These are phyloP conservation scores for Sporothrix euskadiensis DNA, from an alignment of 2,329 filamentous ascomycete species.

Conservation along the genomic window DNA sequence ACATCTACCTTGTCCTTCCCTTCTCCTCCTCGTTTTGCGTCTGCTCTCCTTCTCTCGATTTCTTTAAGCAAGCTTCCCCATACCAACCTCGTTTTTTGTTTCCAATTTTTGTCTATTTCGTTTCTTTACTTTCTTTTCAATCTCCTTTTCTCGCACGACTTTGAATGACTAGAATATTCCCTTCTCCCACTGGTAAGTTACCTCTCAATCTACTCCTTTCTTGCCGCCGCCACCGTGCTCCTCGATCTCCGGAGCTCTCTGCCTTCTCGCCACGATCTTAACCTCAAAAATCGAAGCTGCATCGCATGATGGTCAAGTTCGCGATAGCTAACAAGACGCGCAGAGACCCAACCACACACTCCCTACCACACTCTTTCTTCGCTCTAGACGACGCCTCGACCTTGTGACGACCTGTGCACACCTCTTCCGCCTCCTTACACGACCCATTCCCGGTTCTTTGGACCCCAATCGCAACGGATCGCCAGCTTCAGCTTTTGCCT, in stretches of 20 bases:
- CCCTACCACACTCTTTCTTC: background rate
- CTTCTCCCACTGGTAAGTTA: constrained; percentile 16
- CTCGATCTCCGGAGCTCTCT: background rate
- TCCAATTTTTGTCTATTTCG: constrained; percentile 3
- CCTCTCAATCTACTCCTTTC: background rate
- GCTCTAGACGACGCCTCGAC: background rate
- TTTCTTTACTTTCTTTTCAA: constrained; percentile 3
- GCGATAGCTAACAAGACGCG: constrained; percentile 26
- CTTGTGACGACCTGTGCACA: background rate
- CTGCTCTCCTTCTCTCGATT: constrained; percentile 5
- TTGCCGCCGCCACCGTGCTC: background rate
- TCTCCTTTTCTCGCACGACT: background rate
- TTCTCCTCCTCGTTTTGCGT: background rate
- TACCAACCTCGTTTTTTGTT: background rate
- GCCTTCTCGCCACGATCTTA: background rate
- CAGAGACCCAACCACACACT: constrained; percentile 23
- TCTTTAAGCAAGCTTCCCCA: background rate
- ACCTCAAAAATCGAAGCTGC: background rate
- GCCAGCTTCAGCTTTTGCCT: background rate
- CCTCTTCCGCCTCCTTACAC: background rate
- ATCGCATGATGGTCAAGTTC: constrained; percentile 4
- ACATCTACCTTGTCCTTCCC: constrained; percentile 2
- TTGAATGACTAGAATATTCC: constrained; percentile 23
- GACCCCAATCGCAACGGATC: background rate
- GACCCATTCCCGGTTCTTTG: background rate